Base-by-base conservation (phyloP, 306 rosid species). In the Bauhinia variegata region DNA sequence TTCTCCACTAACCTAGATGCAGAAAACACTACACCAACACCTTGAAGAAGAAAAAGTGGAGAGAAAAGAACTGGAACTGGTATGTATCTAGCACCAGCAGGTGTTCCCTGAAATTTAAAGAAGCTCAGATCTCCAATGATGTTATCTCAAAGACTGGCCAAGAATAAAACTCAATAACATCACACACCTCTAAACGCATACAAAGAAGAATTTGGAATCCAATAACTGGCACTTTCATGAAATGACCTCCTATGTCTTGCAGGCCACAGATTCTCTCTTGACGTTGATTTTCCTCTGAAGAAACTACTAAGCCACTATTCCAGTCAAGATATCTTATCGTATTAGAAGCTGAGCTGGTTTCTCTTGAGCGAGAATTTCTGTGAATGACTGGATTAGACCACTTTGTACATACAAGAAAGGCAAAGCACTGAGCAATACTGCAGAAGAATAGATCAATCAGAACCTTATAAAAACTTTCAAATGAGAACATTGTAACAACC, bases 371-470 rank as follows among this genome's bases (percentile, higher is more conserved):
- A 64, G 84, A 65, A 73, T 72, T 86, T 86, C 89, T 75, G 79
- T 95, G 97, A 83, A 95, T 95, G 61, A 84, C 82, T 12, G 97
- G 96, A 84, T 95, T 95, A 30, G 97, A 91, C 99, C 99, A 95
- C 89, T 95, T 95, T 67, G 99, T 95, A 79, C 99, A 95, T 68
- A 95, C 99, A 79, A 95, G 99, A 69, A 88, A 95, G 12, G 96
- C 82, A 84, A 91, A 95, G 88, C 95, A 86, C 83, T 91, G 91
- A 4, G 99, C 97, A 63, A 95, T 88, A 44, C 99, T 95, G 95
- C 79, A 77, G 34, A 44, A 73, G 11, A 66, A 55, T 19, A 64
- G 36, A 14, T 60, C 46, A 67, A 79, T 72, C 54, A 66, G 73
- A 78, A 53, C 64, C 72, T 58, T 39, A 51, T 11, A 41, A 46